A percentile compares a stretch with the other conserved stretches of the same genome.
Evolutionary conservation across 1,139 yeast species (phyloP).

Genomic region (Debaryomyces sp.): DNA sequence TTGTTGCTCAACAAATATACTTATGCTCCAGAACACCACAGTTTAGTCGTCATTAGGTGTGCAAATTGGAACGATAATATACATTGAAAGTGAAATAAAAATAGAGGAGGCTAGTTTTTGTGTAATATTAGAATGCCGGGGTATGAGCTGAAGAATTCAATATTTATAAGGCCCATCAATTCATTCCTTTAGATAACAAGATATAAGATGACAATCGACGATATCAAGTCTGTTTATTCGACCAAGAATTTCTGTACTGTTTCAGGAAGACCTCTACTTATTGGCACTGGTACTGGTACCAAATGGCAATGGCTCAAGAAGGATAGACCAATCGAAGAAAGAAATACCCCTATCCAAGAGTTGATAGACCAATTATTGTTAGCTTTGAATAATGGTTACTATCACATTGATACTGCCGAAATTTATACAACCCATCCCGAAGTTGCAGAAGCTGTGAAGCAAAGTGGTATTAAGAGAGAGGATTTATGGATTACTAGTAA

Average conservation of each 20-base stretch:
- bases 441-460: slow-evolving; percentile 55
- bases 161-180: too few relatives aligned
- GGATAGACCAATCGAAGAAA: slow-evolving; percentile 33
- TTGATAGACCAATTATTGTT: slow-evolving; percentile 49
- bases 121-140: neutral
- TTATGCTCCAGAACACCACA: neutral
- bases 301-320: slow-evolving; percentile 58
- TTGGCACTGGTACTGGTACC: slow-evolving; percentile 69
- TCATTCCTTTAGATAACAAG: too few relatives aligned
- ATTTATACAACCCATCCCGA: slow-evolving; percentile 69
- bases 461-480: slow-evolving; percentile 48
- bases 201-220: too few relatives aligned
- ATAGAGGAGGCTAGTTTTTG: neutral
- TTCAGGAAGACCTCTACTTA: slow-evolving; percentile 39
- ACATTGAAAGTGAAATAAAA: too few relatives aligned
- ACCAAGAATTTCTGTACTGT: slow-evolving; percentile 30
- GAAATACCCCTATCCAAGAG: slow-evolving; percentile 22
- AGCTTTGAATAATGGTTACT: slow-evolving; percentile 51
- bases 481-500: slow-evolving; percentile 62
- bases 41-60: too few relatives aligned
- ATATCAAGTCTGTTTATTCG: neutral
- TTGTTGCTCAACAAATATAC: neutral
- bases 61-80: too few relatives aligned
- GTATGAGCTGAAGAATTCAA: neutral
- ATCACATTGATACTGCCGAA: slow-evolving; percentile 71